Conservation (phyloP, 176 grass and related monocot species). For the Puccinellia tenuiflora region DNA sequence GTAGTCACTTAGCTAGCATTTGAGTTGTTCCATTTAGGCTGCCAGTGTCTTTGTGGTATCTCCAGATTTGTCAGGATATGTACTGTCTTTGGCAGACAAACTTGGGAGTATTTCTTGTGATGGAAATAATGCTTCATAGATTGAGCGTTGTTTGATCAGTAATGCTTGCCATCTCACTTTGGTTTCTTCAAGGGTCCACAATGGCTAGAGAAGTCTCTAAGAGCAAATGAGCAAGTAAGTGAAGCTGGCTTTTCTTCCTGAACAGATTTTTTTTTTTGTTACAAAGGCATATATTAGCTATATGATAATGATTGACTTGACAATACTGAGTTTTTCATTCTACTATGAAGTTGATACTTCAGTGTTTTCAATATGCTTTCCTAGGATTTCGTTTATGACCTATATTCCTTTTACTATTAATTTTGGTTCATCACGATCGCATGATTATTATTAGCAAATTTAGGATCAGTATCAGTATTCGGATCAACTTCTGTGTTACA, state of each 20-base stretch:
- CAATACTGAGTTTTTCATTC: not conserved
- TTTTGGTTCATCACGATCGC: not conserved
- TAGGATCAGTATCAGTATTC: not conserved
- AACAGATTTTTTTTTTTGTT: not conserved
- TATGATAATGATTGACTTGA: conserved; percentile 5
- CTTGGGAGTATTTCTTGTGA: conserved; percentile 8
- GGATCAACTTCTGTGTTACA: not conserved
- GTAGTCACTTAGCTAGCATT: conserved; percentile 16
- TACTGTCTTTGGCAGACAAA: conserved; percentile 9
- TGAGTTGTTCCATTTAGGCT: not conserved
- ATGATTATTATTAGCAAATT: not conserved
- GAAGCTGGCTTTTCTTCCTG: conserved; percentile 12
- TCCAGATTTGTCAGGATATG: conserved; percentile 11
- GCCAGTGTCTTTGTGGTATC: conserved; percentile 14
- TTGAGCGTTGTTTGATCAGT: conserved; percentile 8
- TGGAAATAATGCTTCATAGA: conserved; percentile 16
- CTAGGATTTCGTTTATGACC: not conserved
- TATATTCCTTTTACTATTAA: conserved; percentile 8
- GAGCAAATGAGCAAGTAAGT: conserved; percentile 29
- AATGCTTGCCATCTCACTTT: not conserved
- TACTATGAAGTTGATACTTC: conserved; percentile 15
- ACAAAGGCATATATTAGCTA: not conserved
- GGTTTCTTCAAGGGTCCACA: conserved; percentile 8
- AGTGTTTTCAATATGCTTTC: not conserved
- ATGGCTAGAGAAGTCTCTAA: conserved; percentile 1